These are phyloP conservation scores for Phytophthora citricola DNA, from an alignment of 352 stramenopile genomes.

Conservation along the genomic window DNA sequence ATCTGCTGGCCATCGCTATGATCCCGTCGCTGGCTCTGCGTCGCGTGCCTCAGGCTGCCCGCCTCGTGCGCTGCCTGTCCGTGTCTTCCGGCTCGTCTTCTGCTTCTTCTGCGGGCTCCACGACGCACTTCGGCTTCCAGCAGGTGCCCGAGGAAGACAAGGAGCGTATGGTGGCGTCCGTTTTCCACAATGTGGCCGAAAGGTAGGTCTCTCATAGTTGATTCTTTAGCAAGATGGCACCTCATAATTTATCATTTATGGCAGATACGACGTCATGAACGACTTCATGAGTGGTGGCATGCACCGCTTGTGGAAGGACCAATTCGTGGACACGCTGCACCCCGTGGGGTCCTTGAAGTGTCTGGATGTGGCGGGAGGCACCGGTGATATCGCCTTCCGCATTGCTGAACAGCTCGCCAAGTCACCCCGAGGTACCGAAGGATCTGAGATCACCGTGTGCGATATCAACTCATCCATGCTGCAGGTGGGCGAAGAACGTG, in stretches of 20 bases:
- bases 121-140: constrained; percentile 91
- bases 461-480: constrained; percentile 99
- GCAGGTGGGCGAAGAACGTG: constrained; percentile 93
- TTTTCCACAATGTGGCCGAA: constrained; percentile 98
- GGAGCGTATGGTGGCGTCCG: constrained; percentile 94
- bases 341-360: constrained; percentile 76
- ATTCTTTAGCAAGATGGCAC: background rate
- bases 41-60: constrained; percentile 16
- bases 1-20: constrained; percentile 17
- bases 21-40: constrained; percentile 24
- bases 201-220: constrained; percentile 64
- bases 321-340: constrained; percentile 92
- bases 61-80: constrained; percentile 27
- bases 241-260: constrained; percentile 8
- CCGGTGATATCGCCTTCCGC: constrained; percentile 98
- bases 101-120: constrained; percentile 25
- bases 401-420: constrained; percentile 85
- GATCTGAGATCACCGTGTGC: constrained; percentile 94
- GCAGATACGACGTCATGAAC: constrained; percentile 98
- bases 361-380: constrained; percentile 98
- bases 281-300: constrained; percentile 98
- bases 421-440: constrained; percentile 35
- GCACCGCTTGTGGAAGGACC: constrained; percentile 98
- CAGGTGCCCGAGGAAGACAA: constrained; percentile 93
- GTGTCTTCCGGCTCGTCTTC: constrained; percentile 6